Evolutionary conservation across 2,329 filamentous ascomycete species (phyloP).

Genomic region (Ceratocystiopsis sp.): DNA sequence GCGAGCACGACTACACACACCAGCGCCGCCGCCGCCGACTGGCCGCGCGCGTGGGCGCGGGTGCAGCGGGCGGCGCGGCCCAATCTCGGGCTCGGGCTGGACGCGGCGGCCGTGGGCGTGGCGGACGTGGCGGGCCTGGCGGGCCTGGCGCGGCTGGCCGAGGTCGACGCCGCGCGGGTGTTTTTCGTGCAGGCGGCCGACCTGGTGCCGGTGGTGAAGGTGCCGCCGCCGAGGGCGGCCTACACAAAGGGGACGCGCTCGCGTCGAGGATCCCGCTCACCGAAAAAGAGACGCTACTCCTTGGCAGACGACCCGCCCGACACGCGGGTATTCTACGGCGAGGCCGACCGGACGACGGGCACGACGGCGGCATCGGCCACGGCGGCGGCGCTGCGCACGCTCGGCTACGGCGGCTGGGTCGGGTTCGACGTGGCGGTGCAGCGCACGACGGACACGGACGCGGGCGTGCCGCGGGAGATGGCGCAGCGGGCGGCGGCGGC

Average conservation of each 20-base stretch:
- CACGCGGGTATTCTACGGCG: constrained; percentile 41
- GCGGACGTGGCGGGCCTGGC: constrained; percentile 24
- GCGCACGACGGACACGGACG: constrained; percentile 26
- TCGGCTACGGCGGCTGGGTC: constrained; percentile 42
- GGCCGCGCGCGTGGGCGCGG: constrained; percentile 40
- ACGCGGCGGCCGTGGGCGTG: constrained; percentile 29
- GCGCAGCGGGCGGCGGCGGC: constrained; percentile 30
- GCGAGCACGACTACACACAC: no score
- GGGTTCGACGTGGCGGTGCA: constrained; percentile 43
- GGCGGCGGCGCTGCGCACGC: constrained; percentile 31
- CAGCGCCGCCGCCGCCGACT: constrained; percentile 39
- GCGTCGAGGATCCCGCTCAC: no score
- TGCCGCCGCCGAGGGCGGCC: no score
- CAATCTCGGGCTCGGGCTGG: constrained; percentile 45
- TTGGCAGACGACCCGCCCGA: no score
- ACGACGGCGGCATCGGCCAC: no score
- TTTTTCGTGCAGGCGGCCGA: constrained; percentile 49
- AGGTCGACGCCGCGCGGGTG: constrained; percentile 34
- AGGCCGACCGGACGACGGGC: constrained; percentile 35
- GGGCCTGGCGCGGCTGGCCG: constrained; percentile 28
- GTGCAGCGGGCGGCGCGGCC: constrained; percentile 32
- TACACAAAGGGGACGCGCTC: no score
- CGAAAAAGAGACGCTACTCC: no score
- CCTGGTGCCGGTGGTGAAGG: no score
- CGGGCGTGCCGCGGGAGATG: constrained; percentile 30